Base-by-base conservation (phyloP, 2,329 filamentous ascomycete genomes). In the Dactylellina leptospora region DNA sequence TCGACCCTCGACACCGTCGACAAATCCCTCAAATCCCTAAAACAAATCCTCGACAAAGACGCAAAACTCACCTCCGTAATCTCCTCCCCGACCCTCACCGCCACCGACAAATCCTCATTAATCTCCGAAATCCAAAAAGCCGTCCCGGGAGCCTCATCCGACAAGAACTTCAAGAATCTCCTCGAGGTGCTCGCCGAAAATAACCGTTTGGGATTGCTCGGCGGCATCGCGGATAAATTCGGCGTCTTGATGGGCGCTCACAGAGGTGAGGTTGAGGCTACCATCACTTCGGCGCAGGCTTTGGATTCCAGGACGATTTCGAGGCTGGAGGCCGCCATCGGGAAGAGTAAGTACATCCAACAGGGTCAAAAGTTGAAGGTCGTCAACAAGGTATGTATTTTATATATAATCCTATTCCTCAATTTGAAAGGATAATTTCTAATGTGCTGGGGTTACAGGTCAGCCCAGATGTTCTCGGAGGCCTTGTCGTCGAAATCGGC, bases 301-400 rank as follows among this genome's bases (percentile, higher is more conserved):
- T 73, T 99, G 79, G 95, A 99, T 82, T 86, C 83, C 85, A 93
- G 88, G 85, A 92, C 90, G 75, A 86, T 99, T 78, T 84, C 82
- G 81, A 90, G 95, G 80, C 87, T 99, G 77, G 93, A 99, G 85
- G 83, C 84, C 76, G 92, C 93, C 78, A 88, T 97, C 78, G 81
- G 88, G 83, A 97, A 97, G 87, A 96, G 92, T 74, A 82, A 88
- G 80, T 96, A 92, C 84, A 87, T 93, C 78, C 88, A 89, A 80
- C 86, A 90, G 81, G 93, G 93, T 84, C 93, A 97, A 89, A 97
- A 96, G 86, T 88, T 97, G 82, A 97, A 96, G 89, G 90, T 97
- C 78, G 91, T 92, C 78, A 90, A 96, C 83, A 90, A 92, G 85
- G 90, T 91, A 82, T 68, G 82, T 75, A 47, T n/a, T n/a, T 25